Conservation (phyloP, 2,329 filamentous ascomycete species). For the Penicillium aurantiogriseum region DNA sequence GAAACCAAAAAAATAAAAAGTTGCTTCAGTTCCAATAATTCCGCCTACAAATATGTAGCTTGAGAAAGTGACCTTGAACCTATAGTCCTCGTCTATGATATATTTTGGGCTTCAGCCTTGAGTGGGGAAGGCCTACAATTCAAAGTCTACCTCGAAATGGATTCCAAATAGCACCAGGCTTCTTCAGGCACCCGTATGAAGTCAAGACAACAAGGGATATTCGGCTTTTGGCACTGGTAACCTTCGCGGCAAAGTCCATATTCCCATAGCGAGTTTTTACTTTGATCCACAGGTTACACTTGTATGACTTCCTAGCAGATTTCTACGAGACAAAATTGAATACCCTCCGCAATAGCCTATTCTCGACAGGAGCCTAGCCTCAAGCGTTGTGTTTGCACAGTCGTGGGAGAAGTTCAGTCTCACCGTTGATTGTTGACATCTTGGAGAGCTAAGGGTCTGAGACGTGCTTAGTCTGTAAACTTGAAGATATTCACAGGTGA, state of each 20-base stretch:
- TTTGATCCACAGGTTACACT: not conserved
- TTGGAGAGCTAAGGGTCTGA: not conserved
- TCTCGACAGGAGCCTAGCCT: not conserved
- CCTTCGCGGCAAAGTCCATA: not conserved
- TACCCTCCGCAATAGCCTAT: not conserved
- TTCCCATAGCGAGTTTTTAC: not conserved
- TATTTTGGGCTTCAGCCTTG: not conserved
- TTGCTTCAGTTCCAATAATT: not conserved
- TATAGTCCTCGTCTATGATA: no score
- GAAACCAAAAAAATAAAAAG: conserved; percentile 5
- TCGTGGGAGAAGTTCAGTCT: not conserved
- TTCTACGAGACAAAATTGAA: not conserved
- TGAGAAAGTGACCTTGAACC: not conserved
- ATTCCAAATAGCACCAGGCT: not conserved
- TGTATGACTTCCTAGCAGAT: not conserved
- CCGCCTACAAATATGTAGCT: not conserved
- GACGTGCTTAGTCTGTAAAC: not conserved
- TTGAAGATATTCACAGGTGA: not conserved
- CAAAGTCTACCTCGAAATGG: not conserved
- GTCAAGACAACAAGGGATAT: not conserved
- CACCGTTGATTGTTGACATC: not conserved
- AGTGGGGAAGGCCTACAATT: not conserved
- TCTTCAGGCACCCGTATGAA: no score
- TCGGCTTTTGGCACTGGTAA: not conserved
- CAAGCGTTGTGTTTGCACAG: not conserved